phyloP scores from a whole-genome alignment of 2,329 filamentous ascomycete species.

The Aspergillus flavus region DNA sequence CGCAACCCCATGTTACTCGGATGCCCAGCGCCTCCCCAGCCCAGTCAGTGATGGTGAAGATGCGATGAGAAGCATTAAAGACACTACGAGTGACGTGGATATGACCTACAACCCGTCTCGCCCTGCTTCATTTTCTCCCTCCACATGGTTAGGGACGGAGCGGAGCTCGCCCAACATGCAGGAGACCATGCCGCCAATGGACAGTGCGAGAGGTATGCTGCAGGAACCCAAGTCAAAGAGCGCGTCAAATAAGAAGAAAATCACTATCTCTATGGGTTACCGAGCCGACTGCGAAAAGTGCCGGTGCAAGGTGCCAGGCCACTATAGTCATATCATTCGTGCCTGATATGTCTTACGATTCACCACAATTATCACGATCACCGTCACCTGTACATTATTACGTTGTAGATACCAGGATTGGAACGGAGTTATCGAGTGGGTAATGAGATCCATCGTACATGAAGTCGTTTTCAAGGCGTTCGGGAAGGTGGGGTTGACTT shows the following conservation, averaged over 20 bases:
- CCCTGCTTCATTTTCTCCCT: slow-evolving; percentile 9
- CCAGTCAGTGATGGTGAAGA: slow-evolving; percentile 43
- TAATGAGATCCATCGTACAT: background rate
- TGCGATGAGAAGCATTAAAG: slow-evolving; percentile 12
- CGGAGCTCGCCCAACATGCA: slow-evolving; percentile 8
- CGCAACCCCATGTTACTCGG: slow-evolving; percentile 18
- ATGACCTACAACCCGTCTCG: slow-evolving; percentile 19
- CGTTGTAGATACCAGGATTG: slow-evolving; percentile 7
- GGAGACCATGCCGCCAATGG: slow-evolving; percentile 6
- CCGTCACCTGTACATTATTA: background rate
- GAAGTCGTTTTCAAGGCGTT: slow-evolving; percentile 1
- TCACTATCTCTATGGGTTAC: slow-evolving; percentile 76
- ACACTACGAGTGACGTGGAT: slow-evolving; percentile 18
- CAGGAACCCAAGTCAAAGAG: background rate
- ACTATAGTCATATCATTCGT: slow-evolving; percentile 76
- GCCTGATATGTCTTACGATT: slow-evolving; percentile 20
- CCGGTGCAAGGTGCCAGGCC: slow-evolving; percentile 71
- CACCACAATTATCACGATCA: background rate
- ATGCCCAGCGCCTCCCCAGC: slow-evolving; percentile 38
- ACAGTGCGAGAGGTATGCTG: background rate
- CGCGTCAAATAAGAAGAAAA: slow-evolving; percentile 48
- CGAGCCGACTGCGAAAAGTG: slow-evolving; percentile 79
- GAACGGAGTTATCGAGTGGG: background rate
- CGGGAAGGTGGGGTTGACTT: too few species aligned
- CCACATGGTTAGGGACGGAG: background rate